phyloP scores from a whole-genome alignment of 2,329 filamentous ascomycete genomes.

The Sporothrix phasma region DNA sequence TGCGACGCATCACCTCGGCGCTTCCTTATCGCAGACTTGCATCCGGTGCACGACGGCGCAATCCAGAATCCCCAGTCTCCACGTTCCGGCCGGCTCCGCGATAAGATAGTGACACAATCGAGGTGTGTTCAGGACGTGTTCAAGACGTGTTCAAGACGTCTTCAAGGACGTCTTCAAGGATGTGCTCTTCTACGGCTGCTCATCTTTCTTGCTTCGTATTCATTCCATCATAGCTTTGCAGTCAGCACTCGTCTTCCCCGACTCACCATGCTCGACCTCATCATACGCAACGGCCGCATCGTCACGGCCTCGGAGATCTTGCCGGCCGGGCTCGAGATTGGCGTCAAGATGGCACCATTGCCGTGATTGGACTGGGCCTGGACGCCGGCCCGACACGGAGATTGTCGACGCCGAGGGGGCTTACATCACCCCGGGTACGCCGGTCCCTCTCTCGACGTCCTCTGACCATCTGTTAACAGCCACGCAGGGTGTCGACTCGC shows the following conservation, averaged over 20 bases:
- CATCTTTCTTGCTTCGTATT: not conserved
- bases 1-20: too few species aligned
- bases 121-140: too few species aligned
- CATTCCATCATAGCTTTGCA: not conserved
- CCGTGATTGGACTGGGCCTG: slow-evolving; percentile 32
- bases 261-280: slow-evolving; percentile 18
- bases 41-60: too few species aligned
- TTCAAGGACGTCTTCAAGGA: too few species aligned
- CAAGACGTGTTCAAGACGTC: too few species aligned
- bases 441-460: too few species aligned
- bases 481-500: slow-evolving; percentile 31
- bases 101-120: too few species aligned
- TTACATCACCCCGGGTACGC: slow-evolving; percentile 33
- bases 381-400: slow-evolving; percentile 25
- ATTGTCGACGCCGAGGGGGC: slow-evolving; percentile 36
- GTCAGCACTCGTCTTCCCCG: not conserved
- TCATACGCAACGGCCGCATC: slow-evolving; percentile 23
- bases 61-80: too few species aligned
- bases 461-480: too few species aligned
- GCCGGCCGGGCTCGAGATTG: slow-evolving; percentile 34
- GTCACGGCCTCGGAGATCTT: slow-evolving; percentile 37
- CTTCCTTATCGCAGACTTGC: too few species aligned
- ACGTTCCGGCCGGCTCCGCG: too few species aligned
- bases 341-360: slow-evolving; percentile 38
- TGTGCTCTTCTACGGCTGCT: too few species aligned